A percentile compares a stretch with the other conserved stretches of the same genome.
phyloP scores from a whole-genome alignment of 2,329 filamentous ascomycete genomes.

The Aspergillus proliferans region DNA sequence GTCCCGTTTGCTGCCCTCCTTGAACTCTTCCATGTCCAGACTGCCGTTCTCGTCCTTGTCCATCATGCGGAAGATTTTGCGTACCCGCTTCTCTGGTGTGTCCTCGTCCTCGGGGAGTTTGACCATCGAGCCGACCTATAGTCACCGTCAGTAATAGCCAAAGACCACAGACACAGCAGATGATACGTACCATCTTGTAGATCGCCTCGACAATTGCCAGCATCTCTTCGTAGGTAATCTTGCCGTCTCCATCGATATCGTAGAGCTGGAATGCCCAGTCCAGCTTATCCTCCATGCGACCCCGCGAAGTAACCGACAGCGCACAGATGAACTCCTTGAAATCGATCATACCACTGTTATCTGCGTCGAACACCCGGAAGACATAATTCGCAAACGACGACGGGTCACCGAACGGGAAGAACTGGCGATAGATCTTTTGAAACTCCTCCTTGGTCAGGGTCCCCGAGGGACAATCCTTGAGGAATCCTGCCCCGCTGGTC shows the following conservation, averaged over 20 bases:
- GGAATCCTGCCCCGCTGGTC: conserved; percentile 60
- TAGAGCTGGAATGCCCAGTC: conserved; percentile 99
- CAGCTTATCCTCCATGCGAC: conserved; percentile 98
- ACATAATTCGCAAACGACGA: conserved; percentile 98
- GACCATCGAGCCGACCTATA: conserved; percentile 94
- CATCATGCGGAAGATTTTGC: conserved; percentile 99
- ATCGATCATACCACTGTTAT: conserved; percentile 95
- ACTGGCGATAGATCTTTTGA: conserved; percentile 99
- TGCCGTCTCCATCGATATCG: conserved; percentile 97
- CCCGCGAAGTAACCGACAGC: conserved; percentile 89
- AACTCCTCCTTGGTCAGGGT: conserved; percentile 98
- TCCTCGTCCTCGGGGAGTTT: conserved; percentile 98
- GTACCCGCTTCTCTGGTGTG: conserved; percentile 95
- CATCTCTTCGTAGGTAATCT: conserved; percentile 99
- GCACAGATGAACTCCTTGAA: conserved; percentile 99
- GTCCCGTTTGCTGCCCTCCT: conserved; percentile 97
- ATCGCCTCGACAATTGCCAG: conserved; percentile 97
- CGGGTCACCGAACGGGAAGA: conserved; percentile 97
- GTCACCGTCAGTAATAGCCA: conserved; percentile 5
- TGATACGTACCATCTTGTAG: conserved; percentile 83
- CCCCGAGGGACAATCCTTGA: conserved; percentile 96
- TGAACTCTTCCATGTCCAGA: conserved; percentile 95
- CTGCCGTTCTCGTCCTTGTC: conserved; percentile 99
- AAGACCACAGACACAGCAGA: conserved; percentile 2
- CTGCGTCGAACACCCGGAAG: conserved; percentile 97